Evolutionary conservation across 305 asterid genomes (phyloP).

Genomic region (Euphrasia arctica): DNA sequence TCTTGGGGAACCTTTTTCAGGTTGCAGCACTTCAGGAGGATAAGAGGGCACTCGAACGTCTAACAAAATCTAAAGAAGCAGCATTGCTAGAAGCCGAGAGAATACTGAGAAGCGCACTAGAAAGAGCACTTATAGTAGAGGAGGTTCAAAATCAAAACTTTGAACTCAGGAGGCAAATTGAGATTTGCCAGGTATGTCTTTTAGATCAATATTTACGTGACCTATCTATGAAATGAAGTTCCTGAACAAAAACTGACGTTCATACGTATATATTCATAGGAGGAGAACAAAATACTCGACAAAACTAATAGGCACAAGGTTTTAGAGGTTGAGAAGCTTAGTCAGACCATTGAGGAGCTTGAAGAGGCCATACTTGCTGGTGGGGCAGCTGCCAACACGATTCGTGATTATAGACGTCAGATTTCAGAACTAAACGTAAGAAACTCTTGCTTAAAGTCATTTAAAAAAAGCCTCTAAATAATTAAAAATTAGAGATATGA

Average conservation of each 20-base stretch:
- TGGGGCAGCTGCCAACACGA: slow-evolving; percentile 74
- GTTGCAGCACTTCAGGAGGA: slow-evolving; percentile 69
- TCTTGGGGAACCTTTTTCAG: slow-evolving; percentile 36
- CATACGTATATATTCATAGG: slow-evolving; percentile 36
- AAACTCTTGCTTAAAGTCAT: background rate
- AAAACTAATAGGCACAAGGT: slow-evolving; percentile 78
- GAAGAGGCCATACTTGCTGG: slow-evolving; percentile 93
- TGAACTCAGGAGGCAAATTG: slow-evolving; percentile 75
- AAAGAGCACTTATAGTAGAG: slow-evolving; percentile 81
- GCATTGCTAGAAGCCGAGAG: slow-evolving; percentile 86
- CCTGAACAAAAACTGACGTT: slow-evolving; percentile 7
- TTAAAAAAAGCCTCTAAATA: background rate
- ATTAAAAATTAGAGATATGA: too few relatives aligned
- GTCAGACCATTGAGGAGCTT: slow-evolving; percentile 73
- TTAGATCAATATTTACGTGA: slow-evolving; percentile 6
- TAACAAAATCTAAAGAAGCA: slow-evolving; percentile 75
- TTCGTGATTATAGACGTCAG: slow-evolving; percentile 66
- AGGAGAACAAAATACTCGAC: slow-evolving; percentile 83
- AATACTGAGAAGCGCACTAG: slow-evolving; percentile 73
- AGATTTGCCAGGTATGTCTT: slow-evolving; percentile 66
- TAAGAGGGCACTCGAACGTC: slow-evolving; percentile 74
- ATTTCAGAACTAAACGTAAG: slow-evolving; percentile 66
- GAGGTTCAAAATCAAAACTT: slow-evolving; percentile 81
- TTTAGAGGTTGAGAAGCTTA: slow-evolving; percentile 79
- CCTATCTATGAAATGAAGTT: background rate